These are phyloP conservation scores for Sporothrix brunneoviolacea DNA, from an alignment of 2,329 filamentous ascomycete species.

Conservation along the genomic window DNA sequence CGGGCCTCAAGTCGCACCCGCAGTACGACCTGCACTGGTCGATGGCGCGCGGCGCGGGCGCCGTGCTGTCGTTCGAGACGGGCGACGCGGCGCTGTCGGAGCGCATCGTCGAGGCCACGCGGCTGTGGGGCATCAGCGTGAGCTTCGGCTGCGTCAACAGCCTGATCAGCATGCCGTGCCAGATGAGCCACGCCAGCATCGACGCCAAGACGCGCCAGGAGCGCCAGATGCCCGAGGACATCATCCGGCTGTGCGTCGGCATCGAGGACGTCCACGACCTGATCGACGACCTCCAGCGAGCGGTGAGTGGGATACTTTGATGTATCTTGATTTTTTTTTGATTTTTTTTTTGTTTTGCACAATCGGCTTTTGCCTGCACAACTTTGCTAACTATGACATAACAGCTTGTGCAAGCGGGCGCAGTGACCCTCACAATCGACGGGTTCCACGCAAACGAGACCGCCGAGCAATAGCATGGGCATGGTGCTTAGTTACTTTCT, in stretches of 20 bases:
- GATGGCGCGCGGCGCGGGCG: constrained; percentile 88
- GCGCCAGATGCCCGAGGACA: constrained; percentile 89
- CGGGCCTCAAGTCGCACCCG: constrained; percentile 86
- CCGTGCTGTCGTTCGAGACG: constrained; percentile 93
- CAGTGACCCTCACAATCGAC: constrained; percentile 78
- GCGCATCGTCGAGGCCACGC: constrained; percentile 87
- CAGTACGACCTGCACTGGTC: constrained; percentile 96
- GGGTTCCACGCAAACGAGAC: constrained; percentile 60
- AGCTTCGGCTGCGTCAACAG: constrained; percentile 98
- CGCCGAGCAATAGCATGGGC: background rate
- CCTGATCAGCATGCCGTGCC: constrained; percentile 97
- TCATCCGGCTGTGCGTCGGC: constrained; percentile 90
- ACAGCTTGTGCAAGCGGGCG: constrained; percentile 86
- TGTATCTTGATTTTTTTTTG: too few species aligned
- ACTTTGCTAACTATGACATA: background rate
- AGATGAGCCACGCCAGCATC: constrained; percentile 98
- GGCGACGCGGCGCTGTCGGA: constrained; percentile 78
- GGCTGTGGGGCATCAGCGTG: constrained; percentile 90
- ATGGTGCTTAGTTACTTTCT: background rate
- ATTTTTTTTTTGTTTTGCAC: background rate
- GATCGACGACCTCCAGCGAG: constrained; percentile 85
- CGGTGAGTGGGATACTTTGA: constrained; percentile 55
- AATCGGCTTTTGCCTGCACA: too few species aligned
- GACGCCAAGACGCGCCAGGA: constrained; percentile 88
- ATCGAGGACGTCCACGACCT: constrained; percentile 91